Conservation (phyloP, 331 rosid species). For the Ulmus americana region DNA sequence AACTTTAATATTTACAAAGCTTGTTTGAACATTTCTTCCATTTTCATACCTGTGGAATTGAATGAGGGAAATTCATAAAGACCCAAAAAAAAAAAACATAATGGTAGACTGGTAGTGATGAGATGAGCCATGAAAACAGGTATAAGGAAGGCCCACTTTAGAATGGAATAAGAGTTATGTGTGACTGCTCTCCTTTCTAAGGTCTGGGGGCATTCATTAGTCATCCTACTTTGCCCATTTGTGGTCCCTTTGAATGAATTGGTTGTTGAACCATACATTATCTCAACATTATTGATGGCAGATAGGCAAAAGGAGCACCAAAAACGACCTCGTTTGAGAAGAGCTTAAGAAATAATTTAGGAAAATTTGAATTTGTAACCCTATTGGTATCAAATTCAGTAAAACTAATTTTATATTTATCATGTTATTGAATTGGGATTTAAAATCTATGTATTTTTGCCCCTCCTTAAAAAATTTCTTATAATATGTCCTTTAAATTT, state of each 20-base stretch:
- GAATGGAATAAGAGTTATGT: slow-evolving; percentile 27
- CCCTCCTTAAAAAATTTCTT: too few species aligned
- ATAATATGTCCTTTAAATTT: too few species aligned
- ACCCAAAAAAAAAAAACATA: slow-evolving; percentile 6
- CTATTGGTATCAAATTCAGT: too few species aligned
- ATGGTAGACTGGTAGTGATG: slow-evolving; percentile 14
- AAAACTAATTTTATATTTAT: too few species aligned
- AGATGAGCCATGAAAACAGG: slow-evolving; percentile 23
- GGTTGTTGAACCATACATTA: slow-evolving; percentile 20
- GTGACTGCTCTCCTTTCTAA: slow-evolving; percentile 27
- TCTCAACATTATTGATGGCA: background rate
- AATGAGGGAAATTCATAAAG: slow-evolving; percentile 6
- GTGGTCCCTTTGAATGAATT: slow-evolving; percentile 38
- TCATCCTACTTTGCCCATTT: slow-evolving; percentile 23
- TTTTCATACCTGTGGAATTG: slow-evolving; percentile 10
- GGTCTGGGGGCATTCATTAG: slow-evolving; percentile 22
- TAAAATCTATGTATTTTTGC: too few species aligned
- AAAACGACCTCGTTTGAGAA: slow-evolving; percentile 5
- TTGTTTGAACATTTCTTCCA: too few species aligned
- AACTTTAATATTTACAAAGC: background rate
- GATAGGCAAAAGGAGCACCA: background rate
- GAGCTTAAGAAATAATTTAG: background rate
- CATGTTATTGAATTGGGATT: too few species aligned
- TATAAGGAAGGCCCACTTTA: slow-evolving; percentile 37
- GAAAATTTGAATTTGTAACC: too few species aligned